These are phyloP conservation scores for Leishmania gerbilli DNA, from an alignment of 208 protist genomes.

Conservation along the genomic window DNA sequence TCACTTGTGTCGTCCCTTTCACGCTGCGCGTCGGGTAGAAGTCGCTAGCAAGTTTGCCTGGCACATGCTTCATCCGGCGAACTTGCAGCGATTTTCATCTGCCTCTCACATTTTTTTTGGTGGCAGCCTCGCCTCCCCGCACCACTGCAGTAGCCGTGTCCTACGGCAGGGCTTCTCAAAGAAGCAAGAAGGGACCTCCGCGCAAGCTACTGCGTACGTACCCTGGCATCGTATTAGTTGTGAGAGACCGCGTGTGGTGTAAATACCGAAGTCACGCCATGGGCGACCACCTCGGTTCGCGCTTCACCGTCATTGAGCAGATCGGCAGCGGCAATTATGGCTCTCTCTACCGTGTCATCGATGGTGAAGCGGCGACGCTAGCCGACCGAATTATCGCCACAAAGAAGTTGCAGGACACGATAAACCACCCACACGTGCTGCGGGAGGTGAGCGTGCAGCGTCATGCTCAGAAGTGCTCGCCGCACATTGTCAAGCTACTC, in stretches of 20 bases:
- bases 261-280: constrained; percentile 8
- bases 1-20: neutral
- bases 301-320: constrained; percentile 37
- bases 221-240: neutral
- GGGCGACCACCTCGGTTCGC: constrained; percentile 14
- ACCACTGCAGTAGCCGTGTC: neutral
- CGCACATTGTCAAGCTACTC: constrained; percentile 33
- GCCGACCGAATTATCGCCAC: constrained; percentile 27
- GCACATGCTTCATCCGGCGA: neutral
- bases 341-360: constrained; percentile 39
- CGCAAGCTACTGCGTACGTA: neutral
- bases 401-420: constrained; percentile 39
- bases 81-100: neutral
- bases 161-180: neutral
- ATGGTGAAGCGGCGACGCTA: constrained; percentile 22
- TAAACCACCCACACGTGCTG: constrained; percentile 35
- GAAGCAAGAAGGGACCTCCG: neutral
- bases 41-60: neutral
- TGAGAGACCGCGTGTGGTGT: neutral
- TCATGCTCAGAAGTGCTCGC: constrained; percentile 18
- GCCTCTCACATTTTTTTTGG: neutral
- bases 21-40: neutral
- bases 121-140: neutral
- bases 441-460: constrained; percentile 42
- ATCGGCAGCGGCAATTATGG: constrained; percentile 45